Conservation (phyloP, 192 early-diverging fungal genomes). For the Coemansia sp. region DNA sequence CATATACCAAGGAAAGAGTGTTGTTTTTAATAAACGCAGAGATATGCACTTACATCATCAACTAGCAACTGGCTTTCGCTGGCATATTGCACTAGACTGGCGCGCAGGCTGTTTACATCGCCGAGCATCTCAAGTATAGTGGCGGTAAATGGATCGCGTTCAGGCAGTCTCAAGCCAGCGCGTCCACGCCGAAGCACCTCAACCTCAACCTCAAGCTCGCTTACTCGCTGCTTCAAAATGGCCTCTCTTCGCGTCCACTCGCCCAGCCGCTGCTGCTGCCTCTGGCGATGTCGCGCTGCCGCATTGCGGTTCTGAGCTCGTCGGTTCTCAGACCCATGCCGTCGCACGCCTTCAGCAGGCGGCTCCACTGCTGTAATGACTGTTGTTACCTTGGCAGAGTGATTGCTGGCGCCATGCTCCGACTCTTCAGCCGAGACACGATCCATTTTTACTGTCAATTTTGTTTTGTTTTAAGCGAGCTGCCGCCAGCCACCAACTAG, state of each 20-base stretch:
- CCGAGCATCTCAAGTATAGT: slow-evolving; percentile 19
- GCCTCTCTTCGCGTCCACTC: slow-evolving; percentile 22
- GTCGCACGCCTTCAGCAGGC: neutral
- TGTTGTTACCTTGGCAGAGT: neutral
- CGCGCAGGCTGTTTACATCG: slow-evolving; percentile 11
- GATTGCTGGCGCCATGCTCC: too few relatives aligned
- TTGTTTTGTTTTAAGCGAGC: too few relatives aligned
- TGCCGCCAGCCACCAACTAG: neutral
- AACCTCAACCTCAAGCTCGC: slow-evolving; percentile 33
- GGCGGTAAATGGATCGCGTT: slow-evolving; percentile 24
- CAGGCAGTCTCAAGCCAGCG: slow-evolving; percentile 10
- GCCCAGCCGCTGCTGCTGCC: slow-evolving; percentile 32
- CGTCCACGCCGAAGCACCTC: slow-evolving; percentile 4
- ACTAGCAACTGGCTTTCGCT: slow-evolving; percentile 9
- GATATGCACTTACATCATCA: slow-evolving; percentile 1
- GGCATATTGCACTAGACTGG: slow-evolving; percentile 8
- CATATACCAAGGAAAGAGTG: too few relatives aligned
- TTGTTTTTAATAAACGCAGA: neutral
- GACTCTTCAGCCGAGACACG: neutral
- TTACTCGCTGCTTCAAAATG: slow-evolving; percentile 29
- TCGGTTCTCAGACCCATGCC: slow-evolving; percentile 10
- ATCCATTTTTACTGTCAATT: neutral
- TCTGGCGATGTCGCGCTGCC: slow-evolving; percentile 34
- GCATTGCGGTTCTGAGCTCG: slow-evolving; percentile 45
- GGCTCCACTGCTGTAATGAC: neutral